Evolutionary conservation across 2,329 filamentous ascomycete species (phyloP).

Genomic region (Aureobasidium leucospermi): DNA sequence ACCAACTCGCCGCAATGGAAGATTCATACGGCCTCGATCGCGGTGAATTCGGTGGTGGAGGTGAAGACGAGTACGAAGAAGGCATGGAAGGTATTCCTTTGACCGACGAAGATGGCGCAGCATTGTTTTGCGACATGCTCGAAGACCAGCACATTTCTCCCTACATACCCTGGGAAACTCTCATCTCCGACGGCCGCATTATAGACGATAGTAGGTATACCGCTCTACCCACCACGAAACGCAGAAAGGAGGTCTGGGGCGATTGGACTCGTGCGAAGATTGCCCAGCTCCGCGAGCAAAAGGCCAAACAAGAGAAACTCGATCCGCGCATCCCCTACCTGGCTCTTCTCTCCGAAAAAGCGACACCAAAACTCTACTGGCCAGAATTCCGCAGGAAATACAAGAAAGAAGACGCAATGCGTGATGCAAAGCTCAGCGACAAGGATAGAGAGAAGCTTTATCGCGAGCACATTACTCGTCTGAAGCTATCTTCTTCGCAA

Average conservation of each 20-base stretch:
- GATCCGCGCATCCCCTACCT: conserved; percentile 81
- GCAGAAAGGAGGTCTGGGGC: conserved; percentile 73
- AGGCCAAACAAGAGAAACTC: conserved; percentile 67
- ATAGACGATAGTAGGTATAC: conserved; percentile 84
- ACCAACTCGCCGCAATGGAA: conserved; percentile 83
- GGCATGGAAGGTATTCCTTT: conserved; percentile 63
- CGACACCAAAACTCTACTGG: conserved; percentile 92
- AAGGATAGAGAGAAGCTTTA: conserved; percentile 76
- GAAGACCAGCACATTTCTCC: conserved; percentile 77
- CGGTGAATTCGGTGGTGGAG: conserved; percentile 65
- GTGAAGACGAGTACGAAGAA: conserved; percentile 53
- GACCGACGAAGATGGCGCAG: conserved; percentile 66
- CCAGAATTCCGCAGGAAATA: conserved; percentile 91
- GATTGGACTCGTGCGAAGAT: conserved; percentile 77
- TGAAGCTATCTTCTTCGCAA: conserved; percentile 57
- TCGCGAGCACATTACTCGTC: conserved; percentile 61
- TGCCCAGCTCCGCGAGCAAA: conserved; percentile 60
- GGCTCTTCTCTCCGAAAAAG: conserved; percentile 69
- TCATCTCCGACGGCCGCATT: conserved; percentile 60
- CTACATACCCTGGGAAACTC: conserved; percentile 84
- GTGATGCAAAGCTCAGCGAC: conserved; percentile 51
- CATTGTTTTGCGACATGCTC: conserved; percentile 77
- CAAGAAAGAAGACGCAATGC: conserved; percentile 74
- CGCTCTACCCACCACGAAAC: conserved; percentile 70
- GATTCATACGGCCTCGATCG: conserved; percentile 73